Conservation (phyloP, 2,329 filamentous ascomycete genomes). For the Xylaria sp. region DNA sequence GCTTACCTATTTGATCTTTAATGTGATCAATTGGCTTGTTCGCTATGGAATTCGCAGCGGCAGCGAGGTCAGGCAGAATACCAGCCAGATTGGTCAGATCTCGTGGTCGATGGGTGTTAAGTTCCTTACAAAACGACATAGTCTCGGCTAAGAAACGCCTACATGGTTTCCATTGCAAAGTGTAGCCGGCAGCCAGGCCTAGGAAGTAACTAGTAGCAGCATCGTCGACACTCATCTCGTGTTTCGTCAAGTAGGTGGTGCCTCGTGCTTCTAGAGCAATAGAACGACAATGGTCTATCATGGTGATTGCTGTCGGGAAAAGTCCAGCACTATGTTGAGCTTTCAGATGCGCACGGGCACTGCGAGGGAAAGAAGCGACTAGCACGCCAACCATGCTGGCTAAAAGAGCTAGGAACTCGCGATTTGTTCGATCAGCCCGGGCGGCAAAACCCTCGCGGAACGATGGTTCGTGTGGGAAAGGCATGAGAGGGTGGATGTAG, state of each 20-base stretch:
- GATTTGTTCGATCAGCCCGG: slow-evolving; percentile 73
- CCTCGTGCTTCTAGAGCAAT: slow-evolving; percentile 76
- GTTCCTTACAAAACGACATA: slow-evolving; percentile 73
- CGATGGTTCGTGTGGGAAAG: slow-evolving; percentile 82
- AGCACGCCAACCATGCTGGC: slow-evolving; percentile 79
- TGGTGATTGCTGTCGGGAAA: slow-evolving; percentile 74
- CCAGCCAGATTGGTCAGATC: slow-evolving; percentile 41
- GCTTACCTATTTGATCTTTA: slow-evolving; percentile 77
- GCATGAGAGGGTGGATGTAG: slow-evolving; percentile 80
- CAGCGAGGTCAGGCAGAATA: slow-evolving; percentile 49
- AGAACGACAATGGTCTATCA: slow-evolving; percentile 77
- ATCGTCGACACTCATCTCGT: slow-evolving; percentile 67
- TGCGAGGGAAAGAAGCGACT: slow-evolving; percentile 81
- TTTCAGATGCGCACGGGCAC: slow-evolving; percentile 76
- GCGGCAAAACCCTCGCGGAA: slow-evolving; percentile 76
- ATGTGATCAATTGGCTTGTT: slow-evolving; percentile 72
- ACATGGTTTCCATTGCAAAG: slow-evolving; percentile 73
- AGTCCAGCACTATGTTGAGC: slow-evolving; percentile 70
- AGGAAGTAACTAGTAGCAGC: slow-evolving; percentile 82
- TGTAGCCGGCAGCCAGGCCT: slow-evolving; percentile 74
- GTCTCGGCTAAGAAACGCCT: slow-evolving; percentile 79
- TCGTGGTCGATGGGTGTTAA: slow-evolving; percentile 72
- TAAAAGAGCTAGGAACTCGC: slow-evolving; percentile 75
- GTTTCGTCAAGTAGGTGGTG: slow-evolving; percentile 57
- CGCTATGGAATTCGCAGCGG: slow-evolving; percentile 54